phyloP scores from a whole-genome alignment of 495 filamentous ascomycete species.

The Penicillium maclennaniae region DNA sequence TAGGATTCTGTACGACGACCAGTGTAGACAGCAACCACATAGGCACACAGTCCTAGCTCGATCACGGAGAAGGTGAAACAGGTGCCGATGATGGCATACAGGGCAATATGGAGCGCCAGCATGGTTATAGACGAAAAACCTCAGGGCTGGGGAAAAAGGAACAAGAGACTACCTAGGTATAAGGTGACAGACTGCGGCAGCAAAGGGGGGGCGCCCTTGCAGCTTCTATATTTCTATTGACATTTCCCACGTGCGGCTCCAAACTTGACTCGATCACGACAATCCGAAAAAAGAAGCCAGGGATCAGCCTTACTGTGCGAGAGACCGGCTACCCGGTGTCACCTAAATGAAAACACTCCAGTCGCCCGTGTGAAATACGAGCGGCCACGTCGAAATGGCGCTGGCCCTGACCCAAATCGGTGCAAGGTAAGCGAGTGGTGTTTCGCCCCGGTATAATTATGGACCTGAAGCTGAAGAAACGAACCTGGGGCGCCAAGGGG shows the following conservation, averaged over 20 bases:
- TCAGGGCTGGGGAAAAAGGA: neutral
- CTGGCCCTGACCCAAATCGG: slow-evolving; percentile 9
- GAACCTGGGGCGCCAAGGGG: neutral
- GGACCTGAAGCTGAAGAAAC: neutral
- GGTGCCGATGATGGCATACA: slow-evolving; percentile 22
- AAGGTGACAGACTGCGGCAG: neutral
- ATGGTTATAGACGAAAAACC: slow-evolving; percentile 14
- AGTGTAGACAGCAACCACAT: slow-evolving; percentile 7
- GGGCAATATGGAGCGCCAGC: slow-evolving; percentile 24
- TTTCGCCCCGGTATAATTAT: slow-evolving; percentile 6
- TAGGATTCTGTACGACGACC: neutral
- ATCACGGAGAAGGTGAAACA: slow-evolving; percentile 22
- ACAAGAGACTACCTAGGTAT: neutral
- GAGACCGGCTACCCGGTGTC: slow-evolving; percentile 3
- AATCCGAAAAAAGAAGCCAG: neutral
- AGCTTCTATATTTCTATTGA: slow-evolving; percentile 4
- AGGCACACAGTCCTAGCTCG: slow-evolving; percentile 27
- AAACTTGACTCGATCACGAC: neutral
- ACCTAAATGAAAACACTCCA: slow-evolving; percentile 2
- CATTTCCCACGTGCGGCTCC: slow-evolving; percentile 8
- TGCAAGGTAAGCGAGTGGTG: slow-evolving; percentile 25
- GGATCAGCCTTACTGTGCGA: neutral
- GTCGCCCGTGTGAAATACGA: slow-evolving; percentile 16
- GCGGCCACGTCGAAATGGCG: slow-evolving; percentile 17
- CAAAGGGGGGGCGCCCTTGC: slow-evolving; percentile 2